Conservation (phyloP, 179 eudicot species). For the Beta lomatogona region DNA sequence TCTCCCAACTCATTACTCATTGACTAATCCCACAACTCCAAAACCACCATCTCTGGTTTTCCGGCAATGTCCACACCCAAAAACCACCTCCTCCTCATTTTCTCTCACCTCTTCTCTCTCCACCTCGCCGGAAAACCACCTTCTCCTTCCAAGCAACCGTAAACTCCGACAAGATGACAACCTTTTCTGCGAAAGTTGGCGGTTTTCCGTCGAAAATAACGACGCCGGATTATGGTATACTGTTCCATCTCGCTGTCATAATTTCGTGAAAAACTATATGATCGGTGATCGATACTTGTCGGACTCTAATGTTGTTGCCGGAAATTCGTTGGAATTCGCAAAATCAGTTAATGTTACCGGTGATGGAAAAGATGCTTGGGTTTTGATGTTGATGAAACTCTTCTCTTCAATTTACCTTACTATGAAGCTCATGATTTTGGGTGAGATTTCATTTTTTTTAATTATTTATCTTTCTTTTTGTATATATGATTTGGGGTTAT, state of each 20-base stretch:
- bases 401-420: constrained; percentile 36
- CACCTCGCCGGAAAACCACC: constrained; percentile 11
- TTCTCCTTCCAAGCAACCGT: constrained; percentile 21
- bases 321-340: constrained; percentile 37
- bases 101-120: not conserved
- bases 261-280: constrained; percentile 52
- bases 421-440: constrained; percentile 38
- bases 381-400: constrained; percentile 47
- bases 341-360: constrained; percentile 36
- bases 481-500: not conserved
- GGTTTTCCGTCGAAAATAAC: constrained; percentile 67
- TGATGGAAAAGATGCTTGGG: constrained; percentile 43
- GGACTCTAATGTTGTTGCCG: constrained; percentile 56
- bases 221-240: constrained; percentile 51
- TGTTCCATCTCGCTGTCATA: constrained; percentile 49
- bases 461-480: not conserved
- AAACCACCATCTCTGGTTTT: not conserved
- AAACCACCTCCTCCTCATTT: not conserved
- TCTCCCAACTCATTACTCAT: too few species aligned
- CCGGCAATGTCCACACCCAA: not conserved
- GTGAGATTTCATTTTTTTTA: constrained; percentile 13
- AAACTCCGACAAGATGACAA: constrained; percentile 23
- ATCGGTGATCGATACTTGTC: constrained; percentile 50
- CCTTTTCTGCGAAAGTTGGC: constrained; percentile 73
- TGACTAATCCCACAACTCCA: not conserved